Evolutionary conservation across 2,329 filamentous ascomycete genomes (phyloP).

Genomic region (Aspergillus texensis): DNA sequence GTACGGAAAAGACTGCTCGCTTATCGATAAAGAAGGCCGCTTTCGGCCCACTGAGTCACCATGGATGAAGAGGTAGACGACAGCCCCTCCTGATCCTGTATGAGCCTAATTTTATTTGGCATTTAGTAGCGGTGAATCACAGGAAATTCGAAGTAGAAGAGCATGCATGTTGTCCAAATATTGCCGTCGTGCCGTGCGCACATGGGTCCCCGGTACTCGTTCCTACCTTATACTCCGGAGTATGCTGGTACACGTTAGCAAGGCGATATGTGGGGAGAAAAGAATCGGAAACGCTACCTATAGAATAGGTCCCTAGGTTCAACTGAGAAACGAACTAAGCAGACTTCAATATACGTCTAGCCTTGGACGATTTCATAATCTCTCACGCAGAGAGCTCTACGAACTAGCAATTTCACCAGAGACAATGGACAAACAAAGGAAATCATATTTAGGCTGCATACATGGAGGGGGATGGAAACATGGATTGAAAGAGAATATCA

Average conservation of each 20-base stretch:
- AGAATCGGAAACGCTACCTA: neutral
- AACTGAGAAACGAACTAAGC: neutral
- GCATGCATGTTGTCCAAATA: neutral
- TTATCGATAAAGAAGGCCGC: constrained; percentile 43
- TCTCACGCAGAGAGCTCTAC: neutral
- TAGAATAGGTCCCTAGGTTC: neutral
- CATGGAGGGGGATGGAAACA: constrained; percentile 24
- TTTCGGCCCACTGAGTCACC: constrained; percentile 27
- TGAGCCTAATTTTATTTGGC: neutral
- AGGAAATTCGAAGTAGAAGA: neutral
- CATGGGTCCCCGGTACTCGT: neutral
- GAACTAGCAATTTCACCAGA: neutral
- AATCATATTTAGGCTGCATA: constrained; percentile 36
- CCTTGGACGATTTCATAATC: neutral
- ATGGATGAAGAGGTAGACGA: neutral
- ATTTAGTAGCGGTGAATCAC: neutral
- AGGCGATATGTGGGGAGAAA: neutral
- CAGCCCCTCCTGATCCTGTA: neutral
- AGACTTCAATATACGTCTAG: neutral
- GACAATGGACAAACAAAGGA: constrained; percentile 32
- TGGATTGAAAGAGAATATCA: constrained; percentile 25
- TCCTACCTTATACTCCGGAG: neutral
- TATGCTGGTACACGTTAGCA: neutral
- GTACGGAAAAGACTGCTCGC: constrained; percentile 36
- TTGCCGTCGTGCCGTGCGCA: neutral